phyloP scores from a whole-genome alignment of 78 protist species.

The Diacronema lutheri region DNA sequence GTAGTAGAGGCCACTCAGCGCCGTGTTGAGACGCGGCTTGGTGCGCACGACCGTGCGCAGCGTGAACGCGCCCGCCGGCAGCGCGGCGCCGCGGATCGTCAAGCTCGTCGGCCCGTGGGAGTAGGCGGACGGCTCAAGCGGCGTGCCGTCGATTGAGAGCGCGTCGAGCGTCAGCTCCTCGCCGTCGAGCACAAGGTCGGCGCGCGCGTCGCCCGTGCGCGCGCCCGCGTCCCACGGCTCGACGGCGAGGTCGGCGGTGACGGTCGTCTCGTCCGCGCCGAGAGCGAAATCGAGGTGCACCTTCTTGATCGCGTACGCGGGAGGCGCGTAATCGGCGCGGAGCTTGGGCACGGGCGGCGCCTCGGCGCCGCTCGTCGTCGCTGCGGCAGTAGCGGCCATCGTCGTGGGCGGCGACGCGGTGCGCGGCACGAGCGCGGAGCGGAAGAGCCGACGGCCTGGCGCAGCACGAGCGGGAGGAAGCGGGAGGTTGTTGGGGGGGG shows the following conservation, averaged over 20 bases:
- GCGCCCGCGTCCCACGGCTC: neutral
- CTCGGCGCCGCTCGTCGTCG: no score
- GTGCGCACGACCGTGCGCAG: neutral
- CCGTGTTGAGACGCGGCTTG: slow-evolving; percentile 20
- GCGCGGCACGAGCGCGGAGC: no score
- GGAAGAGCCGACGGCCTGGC: no score
- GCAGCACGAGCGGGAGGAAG: no score
- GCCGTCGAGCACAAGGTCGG: slow-evolving; percentile 18
- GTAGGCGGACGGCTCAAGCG: neutral
- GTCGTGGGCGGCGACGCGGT: no score
- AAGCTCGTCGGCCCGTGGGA: neutral
- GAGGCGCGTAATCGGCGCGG: slow-evolving; percentile 14
- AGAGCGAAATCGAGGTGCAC: neutral
- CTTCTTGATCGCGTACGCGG: neutral
- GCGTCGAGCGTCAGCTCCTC: neutral
- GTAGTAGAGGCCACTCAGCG: slow-evolving; percentile 37
- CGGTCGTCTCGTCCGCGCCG: neutral
- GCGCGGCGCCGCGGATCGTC: neutral
- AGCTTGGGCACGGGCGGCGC: no score
- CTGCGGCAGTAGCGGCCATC: no score
- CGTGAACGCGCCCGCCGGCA: neutral
- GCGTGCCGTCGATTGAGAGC: neutral
- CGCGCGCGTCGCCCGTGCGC: neutral
- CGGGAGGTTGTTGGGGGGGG: no score
- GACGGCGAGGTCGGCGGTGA: neutral